Percentiles rank a stretch among this genome's conserved stretches.
phyloP scores from a whole-genome alignment of 371 early-diverging fungal genomes.

The Rhizopus microsporus region DNA sequence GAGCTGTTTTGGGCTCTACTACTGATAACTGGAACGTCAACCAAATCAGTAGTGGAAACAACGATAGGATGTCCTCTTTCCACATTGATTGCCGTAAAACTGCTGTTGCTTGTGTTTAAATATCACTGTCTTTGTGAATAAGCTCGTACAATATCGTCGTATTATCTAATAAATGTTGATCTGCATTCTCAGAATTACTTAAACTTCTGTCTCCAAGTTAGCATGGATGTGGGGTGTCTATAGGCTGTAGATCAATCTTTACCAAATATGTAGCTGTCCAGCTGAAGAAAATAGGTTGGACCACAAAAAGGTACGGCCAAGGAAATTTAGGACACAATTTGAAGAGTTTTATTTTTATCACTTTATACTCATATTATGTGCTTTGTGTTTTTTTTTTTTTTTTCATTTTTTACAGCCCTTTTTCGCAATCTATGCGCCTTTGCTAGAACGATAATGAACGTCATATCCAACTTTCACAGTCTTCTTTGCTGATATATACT shows the following conservation, averaged over 20 bases:
- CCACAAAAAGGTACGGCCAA: background rate
- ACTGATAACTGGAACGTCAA: slow-evolving; percentile 3
- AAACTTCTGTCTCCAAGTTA: too few relatives aligned
- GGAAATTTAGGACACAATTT: too few relatives aligned
- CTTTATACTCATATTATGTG: too few relatives aligned
- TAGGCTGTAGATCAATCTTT: background rate
- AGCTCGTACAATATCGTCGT: too few relatives aligned
- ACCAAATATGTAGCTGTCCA: too few relatives aligned
- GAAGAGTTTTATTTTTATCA: background rate
- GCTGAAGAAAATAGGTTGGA: slow-evolving; percentile 10
- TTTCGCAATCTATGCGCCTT: slow-evolving; percentile 11
- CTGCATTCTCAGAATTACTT: too few relatives aligned
- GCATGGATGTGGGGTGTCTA: too few relatives aligned
- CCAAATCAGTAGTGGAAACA: slow-evolving; percentile 3
- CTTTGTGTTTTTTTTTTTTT: too few relatives aligned
- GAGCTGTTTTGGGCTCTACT: background rate
- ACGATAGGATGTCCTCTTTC: slow-evolving; percentile 1
- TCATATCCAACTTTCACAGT: slow-evolving; percentile 10
- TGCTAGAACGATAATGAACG: slow-evolving; percentile 8
- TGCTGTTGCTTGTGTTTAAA: background rate
- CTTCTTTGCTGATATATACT: slow-evolving; percentile 6
- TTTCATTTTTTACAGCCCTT: slow-evolving; percentile 9
- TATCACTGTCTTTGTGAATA: background rate
- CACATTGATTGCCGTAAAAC: slow-evolving; percentile 4
- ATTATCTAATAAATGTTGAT: too few relatives aligned